These are phyloP conservation scores for Delphinella strobiligena DNA, from an alignment of 2,329 filamentous ascomycete species.

Conservation along the genomic window DNA sequence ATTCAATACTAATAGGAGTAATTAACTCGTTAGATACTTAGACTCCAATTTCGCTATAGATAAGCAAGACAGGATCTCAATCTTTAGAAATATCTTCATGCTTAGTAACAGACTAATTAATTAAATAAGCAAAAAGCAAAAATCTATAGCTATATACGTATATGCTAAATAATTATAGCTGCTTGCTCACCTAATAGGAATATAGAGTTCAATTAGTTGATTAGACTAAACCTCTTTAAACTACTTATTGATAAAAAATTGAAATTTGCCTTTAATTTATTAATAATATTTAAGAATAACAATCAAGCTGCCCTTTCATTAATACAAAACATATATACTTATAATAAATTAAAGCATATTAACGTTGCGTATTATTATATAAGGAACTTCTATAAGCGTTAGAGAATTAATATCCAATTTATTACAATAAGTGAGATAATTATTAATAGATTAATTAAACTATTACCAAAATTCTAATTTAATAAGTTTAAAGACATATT, in stretches of 20 bases:
- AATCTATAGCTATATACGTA: constrained; percentile 1
- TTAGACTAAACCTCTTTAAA: neutral
- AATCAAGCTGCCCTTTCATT: neutral
- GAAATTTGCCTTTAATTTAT: neutral
- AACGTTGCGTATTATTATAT: neutral
- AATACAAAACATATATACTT: neutral
- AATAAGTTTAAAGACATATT: neutral
- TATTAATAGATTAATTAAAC: constrained; percentile 1
- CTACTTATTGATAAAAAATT: neutral
- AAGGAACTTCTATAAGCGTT: neutral
- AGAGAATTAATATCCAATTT: constrained; percentile 1
- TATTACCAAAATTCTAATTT: neutral
- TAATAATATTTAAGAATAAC: neutral
- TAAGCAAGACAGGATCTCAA: no score
- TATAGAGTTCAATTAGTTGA: neutral
- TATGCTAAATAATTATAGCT: neutral
- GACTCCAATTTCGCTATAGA: no score
- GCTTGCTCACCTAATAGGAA: neutral
- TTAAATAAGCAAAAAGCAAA: neutral
- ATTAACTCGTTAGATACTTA: no score
- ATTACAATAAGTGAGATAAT: neutral
- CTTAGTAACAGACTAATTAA: no score
- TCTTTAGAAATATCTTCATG: no score
- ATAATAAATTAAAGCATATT: neutral
- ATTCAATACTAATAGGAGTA: no score